These are phyloP conservation scores for Coprinopsis cinerea DNA, from an alignment of 768 basidiomycete genomes.

Conservation along the genomic window DNA sequence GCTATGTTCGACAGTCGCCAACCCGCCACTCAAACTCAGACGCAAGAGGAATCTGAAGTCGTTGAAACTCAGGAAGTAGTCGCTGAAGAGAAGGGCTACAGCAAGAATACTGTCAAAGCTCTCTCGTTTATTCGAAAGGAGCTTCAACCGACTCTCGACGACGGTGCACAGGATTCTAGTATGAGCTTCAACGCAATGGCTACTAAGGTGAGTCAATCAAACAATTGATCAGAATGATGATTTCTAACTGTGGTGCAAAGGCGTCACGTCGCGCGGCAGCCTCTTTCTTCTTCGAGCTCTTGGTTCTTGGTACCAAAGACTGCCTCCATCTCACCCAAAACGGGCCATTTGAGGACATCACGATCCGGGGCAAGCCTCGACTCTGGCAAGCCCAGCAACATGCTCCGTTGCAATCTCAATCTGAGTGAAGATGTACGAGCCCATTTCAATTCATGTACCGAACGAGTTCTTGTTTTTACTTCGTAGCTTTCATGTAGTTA, in stretches of 20 bases:
- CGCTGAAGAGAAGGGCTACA: conserved; percentile 63
- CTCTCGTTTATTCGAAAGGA: conserved; percentile 69
- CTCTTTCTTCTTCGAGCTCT: conserved; percentile 95
- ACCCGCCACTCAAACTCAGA: conserved; percentile 41
- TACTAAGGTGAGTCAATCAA: conserved; percentile 51
- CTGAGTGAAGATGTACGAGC: not conserved
- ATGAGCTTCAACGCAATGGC: conserved; percentile 78
- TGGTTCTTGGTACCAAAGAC: conserved; percentile 91
- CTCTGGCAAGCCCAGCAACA: conserved; percentile 56
- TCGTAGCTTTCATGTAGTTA: too few species aligned
- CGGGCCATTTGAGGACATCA: conserved; percentile 79
- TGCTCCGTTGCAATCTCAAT: conserved; percentile 16
- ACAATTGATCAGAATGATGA: conserved; percentile 1
- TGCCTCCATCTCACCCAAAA: conserved; percentile 77
- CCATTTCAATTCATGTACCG: too few species aligned
- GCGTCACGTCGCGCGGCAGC: conserved; percentile 89
- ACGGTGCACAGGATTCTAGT: conserved; percentile 46
- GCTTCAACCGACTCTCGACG: conserved; percentile 43
- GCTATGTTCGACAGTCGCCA: conserved; percentile 72
- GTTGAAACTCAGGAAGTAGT: conserved; percentile 23
- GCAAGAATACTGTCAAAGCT: conserved; percentile 86
- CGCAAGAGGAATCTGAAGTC: conserved; percentile 30
- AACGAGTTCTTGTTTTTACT: too few species aligned
- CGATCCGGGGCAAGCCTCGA: conserved; percentile 72
- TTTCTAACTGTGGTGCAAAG: conserved; percentile 35